Percentiles rank a stretch among this genome's conserved stretches.
phyloP scores from a whole-genome alignment of 768 basidiomycete species.

The Inosperma sp. region DNA sequence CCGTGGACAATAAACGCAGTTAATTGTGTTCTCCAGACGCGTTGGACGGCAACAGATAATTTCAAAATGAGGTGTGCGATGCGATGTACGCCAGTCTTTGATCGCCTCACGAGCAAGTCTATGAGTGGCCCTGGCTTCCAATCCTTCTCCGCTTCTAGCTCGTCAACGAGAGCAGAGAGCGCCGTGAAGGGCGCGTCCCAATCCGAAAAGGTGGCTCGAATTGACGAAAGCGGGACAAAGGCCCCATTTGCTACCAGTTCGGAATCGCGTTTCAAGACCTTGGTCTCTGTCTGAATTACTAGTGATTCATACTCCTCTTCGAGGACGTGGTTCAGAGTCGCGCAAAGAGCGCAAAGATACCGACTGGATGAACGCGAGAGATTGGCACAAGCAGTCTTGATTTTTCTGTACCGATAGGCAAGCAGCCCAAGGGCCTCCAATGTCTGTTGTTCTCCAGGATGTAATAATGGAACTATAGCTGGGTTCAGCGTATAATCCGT shows the following conservation, averaged over 20 bases:
- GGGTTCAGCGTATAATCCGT: constrained; percentile 54
- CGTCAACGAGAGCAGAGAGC: constrained; percentile 58
- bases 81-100: constrained; percentile 74
- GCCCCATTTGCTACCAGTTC: constrained; percentile 73
- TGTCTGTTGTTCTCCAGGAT: constrained; percentile 85
- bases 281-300: constrained; percentile 76
- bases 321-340: constrained; percentile 68
- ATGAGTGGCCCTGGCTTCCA: constrained; percentile 79
- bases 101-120: constrained; percentile 67
- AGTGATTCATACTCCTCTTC: constrained; percentile 76
- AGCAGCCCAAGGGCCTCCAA: constrained; percentile 75
- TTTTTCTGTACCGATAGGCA: constrained; percentile 68
- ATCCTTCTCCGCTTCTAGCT: constrained; percentile 49
- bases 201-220: constrained; percentile 77
- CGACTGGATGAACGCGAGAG: constrained; percentile 60
- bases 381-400: constrained; percentile 51
- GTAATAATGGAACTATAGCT: constrained; percentile 65
- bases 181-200: constrained; percentile 87
- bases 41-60: constrained; percentile 71
- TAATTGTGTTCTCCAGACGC: constrained; percentile 82
- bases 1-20: constrained; percentile 75
- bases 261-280: constrained; percentile 69
- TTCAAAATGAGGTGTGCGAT: constrained; percentile 66
- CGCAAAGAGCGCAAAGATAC: constrained; percentile 75
- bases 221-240: constrained; percentile 80